These are phyloP conservation scores for Epichloe elymi DNA, from an alignment of 2,329 filamentous ascomycete genomes.

Conservation along the genomic window DNA sequence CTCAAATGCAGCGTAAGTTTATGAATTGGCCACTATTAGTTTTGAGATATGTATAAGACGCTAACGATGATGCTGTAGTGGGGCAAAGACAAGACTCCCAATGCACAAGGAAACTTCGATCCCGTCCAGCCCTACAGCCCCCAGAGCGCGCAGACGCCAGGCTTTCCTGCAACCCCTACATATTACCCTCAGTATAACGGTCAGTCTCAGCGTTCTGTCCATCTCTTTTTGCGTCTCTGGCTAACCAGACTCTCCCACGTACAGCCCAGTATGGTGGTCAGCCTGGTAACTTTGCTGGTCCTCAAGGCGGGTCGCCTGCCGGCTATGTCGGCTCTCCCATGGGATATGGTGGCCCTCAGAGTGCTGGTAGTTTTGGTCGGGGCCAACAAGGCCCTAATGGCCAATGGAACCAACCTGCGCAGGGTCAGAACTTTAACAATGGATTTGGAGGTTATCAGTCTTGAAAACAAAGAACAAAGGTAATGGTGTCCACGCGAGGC, in stretches of 20 bases:
- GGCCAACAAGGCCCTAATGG: slow-evolving; percentile 48
- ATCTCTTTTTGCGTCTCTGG: neutral
- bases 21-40: slow-evolving; percentile 12
- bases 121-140: slow-evolving; percentile 60
- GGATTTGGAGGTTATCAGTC: slow-evolving; percentile 53
- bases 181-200: slow-evolving; percentile 94
- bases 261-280: slow-evolving; percentile 48
- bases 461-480: slow-evolving; percentile 19
- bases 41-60: neutral
- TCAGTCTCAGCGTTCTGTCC: slow-evolving; percentile 27
- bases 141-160: slow-evolving; percentile 59
- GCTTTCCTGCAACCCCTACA: slow-evolving; percentile 65
- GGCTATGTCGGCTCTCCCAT: slow-evolving; percentile 55
- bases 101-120: slow-evolving; percentile 51
- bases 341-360: slow-evolving; percentile 58
- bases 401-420: slow-evolving; percentile 40
- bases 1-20: slow-evolving; percentile 93
- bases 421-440: slow-evolving; percentile 44
- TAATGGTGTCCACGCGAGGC: slow-evolving; percentile 3
- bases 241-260: slow-evolving; percentile 5
- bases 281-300: slow-evolving; percentile 52
- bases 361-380: slow-evolving; percentile 74
- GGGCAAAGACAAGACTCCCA: slow-evolving; percentile 96
- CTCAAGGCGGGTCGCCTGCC: slow-evolving; percentile 47
- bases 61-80: slow-evolving; percentile 44